Evolutionary conservation across 164 flowering plant genomes (phyloP), one percentile per base, ranked within the genome.

Genomic region (Santalum album): DNA sequence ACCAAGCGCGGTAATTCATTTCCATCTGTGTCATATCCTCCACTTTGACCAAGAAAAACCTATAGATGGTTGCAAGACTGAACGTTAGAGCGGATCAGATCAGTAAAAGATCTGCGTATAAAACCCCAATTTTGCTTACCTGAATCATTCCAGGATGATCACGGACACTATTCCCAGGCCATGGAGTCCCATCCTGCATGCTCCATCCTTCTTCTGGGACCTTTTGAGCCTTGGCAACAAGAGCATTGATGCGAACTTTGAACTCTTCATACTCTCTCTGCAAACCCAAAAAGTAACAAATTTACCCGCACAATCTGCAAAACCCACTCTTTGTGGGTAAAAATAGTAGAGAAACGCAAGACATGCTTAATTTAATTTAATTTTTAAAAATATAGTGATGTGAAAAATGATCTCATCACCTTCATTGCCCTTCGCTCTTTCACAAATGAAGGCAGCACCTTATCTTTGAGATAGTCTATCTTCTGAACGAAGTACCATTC

Each of bases 61-160:
- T 82, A 54, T 32, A 12, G 25, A 26, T 1, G 43, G 53, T 2
- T 43, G 45, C 20, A 32, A 38, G 27, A 52, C 29, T 15, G 6
- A 18, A 25, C 12, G 19, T 56, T 53, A 42, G 49, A 49, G 27
- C 36, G 16, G 77, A 7, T 29, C 10, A 29, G 16, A 38, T 38
- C 42, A 38, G 42, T 38, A 14, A 7, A 17, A 7, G 11, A 38
- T 7, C 11, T 29, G 35, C 35, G 15, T 7, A 38, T 38, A 3
- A n/a, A n/a, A n/a, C n/a, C n/a, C n/a, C n/a, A n/a, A n/a, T n/a
- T n/a, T n/a, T n/a, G n/a, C n/a, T n/a, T 20, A 46, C 91, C 86
- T 84, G 91, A 62, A 84, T 84, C 87, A 84, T 84, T 22, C 87
- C 91, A 49, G 91, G 91, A 67, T 84, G 91, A 65, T 84, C 91